Percentiles rank a stretch among this genome's conserved stretches.
These are phyloP conservation scores for Asterochloris erici DNA, from an alignment of 139 green algal species.

Conservation along the genomic window DNA sequence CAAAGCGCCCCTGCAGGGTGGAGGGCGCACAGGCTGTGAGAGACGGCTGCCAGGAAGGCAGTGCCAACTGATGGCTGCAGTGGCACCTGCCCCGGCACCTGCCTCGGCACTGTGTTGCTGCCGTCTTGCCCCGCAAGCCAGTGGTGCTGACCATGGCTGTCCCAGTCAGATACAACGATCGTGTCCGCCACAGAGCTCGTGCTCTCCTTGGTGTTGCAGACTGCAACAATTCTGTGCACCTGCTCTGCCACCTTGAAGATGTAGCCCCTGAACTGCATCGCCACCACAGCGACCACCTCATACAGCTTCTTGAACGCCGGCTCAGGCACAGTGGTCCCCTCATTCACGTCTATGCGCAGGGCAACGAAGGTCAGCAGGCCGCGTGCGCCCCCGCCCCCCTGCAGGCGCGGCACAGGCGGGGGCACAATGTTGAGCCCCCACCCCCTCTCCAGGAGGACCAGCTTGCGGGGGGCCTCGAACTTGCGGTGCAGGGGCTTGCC, in stretches of 20 bases:
- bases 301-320: conserved; percentile 33
- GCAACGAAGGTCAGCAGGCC: conserved; percentile 37
- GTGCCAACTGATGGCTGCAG: too few relatives aligned
- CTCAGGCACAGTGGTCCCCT: conserved; percentile 10
- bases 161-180: too few relatives aligned
- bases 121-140: too few relatives aligned
- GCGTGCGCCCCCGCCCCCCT: not conserved
- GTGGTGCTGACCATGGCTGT: too few relatives aligned
- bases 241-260: conserved; percentile 42
- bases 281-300: conserved; percentile 56
- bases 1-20: conserved; percentile 35
- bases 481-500: conserved; percentile 48
- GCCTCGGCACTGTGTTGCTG: too few relatives aligned
- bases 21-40: too few relatives aligned
- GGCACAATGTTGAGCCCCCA: conserved; percentile 42
- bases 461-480: conserved; percentile 27
- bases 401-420: conserved; percentile 23
- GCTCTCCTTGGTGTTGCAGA: too few relatives aligned
- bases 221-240: too few relatives aligned
- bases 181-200: not conserved
- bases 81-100: too few relatives aligned
- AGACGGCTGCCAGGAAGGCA: too few relatives aligned
- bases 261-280: conserved; percentile 73
- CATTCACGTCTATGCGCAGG: conserved; percentile 16
- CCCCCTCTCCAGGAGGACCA: conserved; percentile 34